Conservation (phyloP, 768 basidiomycete species). For the Tricholomella constricta region DNA sequence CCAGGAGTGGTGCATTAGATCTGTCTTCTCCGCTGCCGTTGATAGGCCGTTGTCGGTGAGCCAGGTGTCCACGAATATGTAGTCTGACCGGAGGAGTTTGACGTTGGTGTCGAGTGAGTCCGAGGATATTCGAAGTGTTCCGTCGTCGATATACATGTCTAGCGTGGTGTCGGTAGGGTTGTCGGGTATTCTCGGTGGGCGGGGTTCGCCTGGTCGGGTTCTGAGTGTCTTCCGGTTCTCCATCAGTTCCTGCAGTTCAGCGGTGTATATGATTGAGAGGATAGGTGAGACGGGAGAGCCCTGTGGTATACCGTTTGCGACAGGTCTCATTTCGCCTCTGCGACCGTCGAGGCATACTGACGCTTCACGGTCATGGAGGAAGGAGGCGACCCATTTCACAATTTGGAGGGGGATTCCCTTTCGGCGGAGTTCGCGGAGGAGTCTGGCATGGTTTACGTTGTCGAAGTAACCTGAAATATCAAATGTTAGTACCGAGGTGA, state of each 20-base stretch:
- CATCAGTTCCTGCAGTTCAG: slow-evolving; percentile 25
- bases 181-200: slow-evolving; percentile 12
- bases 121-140: slow-evolving; percentile 29
- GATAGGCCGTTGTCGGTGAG: slow-evolving; percentile 18
- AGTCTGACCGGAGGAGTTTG: slow-evolving; percentile 19
- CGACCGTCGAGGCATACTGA: slow-evolving; percentile 25
- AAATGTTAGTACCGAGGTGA: slow-evolving; percentile 26
- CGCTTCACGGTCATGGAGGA: slow-evolving; percentile 24
- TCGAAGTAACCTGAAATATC: slow-evolving; percentile 33
- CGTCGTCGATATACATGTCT: slow-evolving; percentile 35
- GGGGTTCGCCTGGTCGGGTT: slow-evolving; percentile 3
- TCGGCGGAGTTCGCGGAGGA: slow-evolving; percentile 21
- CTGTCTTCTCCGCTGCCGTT: slow-evolving; percentile 22
- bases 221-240: not conserved
- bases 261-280: slow-evolving; percentile 26
- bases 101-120: slow-evolving; percentile 19
- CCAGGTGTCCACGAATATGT: slow-evolving; percentile 14
- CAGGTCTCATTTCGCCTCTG: slow-evolving; percentile 23
- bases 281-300: slow-evolving; percentile 33
- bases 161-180: slow-evolving; percentile 14
- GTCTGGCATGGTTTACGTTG: slow-evolving; percentile 26
- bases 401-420: slow-evolving; percentile 20
- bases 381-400: slow-evolving; percentile 22
- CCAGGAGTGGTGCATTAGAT: slow-evolving; percentile 30
- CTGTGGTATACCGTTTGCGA: slow-evolving; percentile 34